Base-by-base conservation (phyloP, 225 moss, liverwort and hornwort genomes). In the Pseudoscleropodium purum region DNA sequence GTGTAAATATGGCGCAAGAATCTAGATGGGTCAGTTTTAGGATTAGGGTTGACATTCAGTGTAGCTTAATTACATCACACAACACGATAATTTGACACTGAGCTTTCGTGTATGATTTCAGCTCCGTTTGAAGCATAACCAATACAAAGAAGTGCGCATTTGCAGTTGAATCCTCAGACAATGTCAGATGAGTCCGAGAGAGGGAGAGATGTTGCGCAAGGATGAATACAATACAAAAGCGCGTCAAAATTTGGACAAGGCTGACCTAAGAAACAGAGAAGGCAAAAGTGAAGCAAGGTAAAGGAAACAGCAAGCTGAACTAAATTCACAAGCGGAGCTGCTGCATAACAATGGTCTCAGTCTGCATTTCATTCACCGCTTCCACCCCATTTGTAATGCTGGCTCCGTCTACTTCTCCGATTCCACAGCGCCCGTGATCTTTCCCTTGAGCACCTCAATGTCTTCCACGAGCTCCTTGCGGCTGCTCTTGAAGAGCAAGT, bases 401-500 rank as follows among this genome's bases (percentile, higher is more conserved):
- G 29, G 62, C 49, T 27, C 45, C 3, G 29, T 47, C 85, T 89
- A 79, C 65, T 90, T 90, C 66, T 91, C 94, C 64, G 91, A 49
- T 10, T 76, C 67, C 6, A 96, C 95, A 18, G 97, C 96, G 30
- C 99, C 99, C 0, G 97, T 97, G 84, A 99, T 96, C 94, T 99
- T 99, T 23, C 92, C 94, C 92, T 99, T 97, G 83, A 99, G 93
- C 92, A 91, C 94, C 81, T 99, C 96, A 21, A 99, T 92, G 70
- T 99, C 99, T 62, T 93, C 57, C 67, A 95, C 95, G 15, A 99
- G 94, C 93, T 99, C 97, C 94, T 99, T 97, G 41, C 99, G 94
- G 92, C 96, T 97, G 31, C 23, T 56, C 95, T 99, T 99, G 88
- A 97, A 99, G 33, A 99, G 93, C 91, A 99, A 66, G 90, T 99